Evolutionary conservation across 768 basidiomycete species (phyloP), one percentile per base, ranked within the genome.

Genomic region (Fomitopsis pulvina): DNA sequence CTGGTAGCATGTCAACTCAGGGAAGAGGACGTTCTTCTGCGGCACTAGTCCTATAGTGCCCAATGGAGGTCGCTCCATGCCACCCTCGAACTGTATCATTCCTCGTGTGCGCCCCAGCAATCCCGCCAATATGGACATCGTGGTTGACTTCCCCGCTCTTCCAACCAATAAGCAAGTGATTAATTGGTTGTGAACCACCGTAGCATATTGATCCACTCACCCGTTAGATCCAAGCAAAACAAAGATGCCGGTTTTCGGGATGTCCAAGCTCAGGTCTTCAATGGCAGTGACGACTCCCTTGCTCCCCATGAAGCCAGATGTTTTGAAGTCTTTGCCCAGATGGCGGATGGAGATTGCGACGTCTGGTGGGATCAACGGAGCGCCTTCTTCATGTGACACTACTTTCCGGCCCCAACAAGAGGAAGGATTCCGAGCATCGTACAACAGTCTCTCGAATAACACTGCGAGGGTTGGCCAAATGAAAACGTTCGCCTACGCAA

Each of bases 21-120:
- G 79, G 60, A 89, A 87, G 2, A 91, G 71, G 4, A 91, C 87
- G 57, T 91, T 89, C 68, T 86, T 88, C 68, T 90, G 87, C 1
- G 87, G 85, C 0, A 87, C 86, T 50, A 91, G 82, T 2, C 88
- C 87, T n/a, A 91, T 62, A 0, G 77, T 77, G 6, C 86, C 85
- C 0, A 79, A 79, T 4, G 81, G 70, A 6, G 83, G 81, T 25
- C 69, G 69, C 37, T 72, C 60, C n/a, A 68, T 63, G 0, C 80
- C 79, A 29, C 79, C 79, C 57, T 77, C 78, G 50, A 73, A 76
- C 0, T 71, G 66, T 16, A 90, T 70, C 2, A 71, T 68, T 28
- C 88, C 88, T 21, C 72, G 66, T 3, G 78, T 81, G n/a, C 73
- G 76, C 6, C 77, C 78, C 5, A 80, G 64, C 11, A 91, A 70